Base-by-base conservation (phyloP, 495 filamentous ascomycete genomes). In the Aeminium ludgeri region DNA sequence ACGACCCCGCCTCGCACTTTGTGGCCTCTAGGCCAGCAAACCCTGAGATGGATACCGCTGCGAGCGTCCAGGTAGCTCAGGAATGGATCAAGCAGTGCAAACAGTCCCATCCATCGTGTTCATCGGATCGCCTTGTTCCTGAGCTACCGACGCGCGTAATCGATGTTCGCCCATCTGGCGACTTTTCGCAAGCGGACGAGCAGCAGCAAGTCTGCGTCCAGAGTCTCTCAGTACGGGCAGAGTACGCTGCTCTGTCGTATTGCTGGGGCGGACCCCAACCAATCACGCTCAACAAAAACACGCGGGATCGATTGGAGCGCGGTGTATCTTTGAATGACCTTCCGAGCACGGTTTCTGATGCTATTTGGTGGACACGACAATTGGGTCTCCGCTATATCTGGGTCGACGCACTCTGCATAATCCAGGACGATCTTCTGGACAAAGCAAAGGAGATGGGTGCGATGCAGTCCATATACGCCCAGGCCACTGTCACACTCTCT, bases 321-420 rank as follows among this genome's bases (percentile, higher is more conserved):
- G 20, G 17, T 3, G 39, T 48, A 15, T 0, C 16, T 1, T 34
- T 37, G n/a, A 8, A 25, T 1, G 4, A 2, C 1, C 34, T 52
- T 5, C 50, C 50, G 2, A 13, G 28, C 12, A 45, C 41, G 13
- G 43, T 49, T 20, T 8, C 36, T 29, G 45, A 52, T 25, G 50
- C 50, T 2, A 37, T 49, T n/a, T 33, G 6, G 6, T 38, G 48
- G 8, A 29, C 46, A 4, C 33, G 34, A 10, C 17, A 11, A 19
- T 41, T 49, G 4, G 36, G 39, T n/a, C 13, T 49, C 11, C 16
- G 19, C 16, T 46, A 49, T 29, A n/a, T 49, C 1, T 53, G 50
- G 50, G 46, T 53, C 11, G 50, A 52, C 29, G 20, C 45, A 8
- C 36, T 52, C 10, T 52, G 50, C 27, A 52, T 49, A 16, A 36